These are phyloP conservation scores for Pseudozyma sp. DNA, from an alignment of 1,284 basidiomycete genomes.

Conservation along the genomic window DNA sequence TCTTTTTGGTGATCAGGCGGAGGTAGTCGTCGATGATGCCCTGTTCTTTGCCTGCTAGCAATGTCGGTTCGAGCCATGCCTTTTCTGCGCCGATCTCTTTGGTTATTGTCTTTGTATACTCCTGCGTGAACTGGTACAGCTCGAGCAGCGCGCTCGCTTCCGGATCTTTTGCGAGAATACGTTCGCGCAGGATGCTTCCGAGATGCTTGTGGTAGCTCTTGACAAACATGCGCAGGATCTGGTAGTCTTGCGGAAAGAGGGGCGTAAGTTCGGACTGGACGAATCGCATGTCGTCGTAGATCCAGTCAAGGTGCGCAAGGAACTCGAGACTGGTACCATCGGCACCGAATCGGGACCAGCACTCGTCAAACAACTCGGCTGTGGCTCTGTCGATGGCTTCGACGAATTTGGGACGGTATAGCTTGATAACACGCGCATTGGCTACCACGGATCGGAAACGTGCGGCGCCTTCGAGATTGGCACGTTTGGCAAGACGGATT, in stretches of 20 bases:
- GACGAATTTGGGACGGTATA: constrained; percentile 90
- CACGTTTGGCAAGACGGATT: constrained; percentile 92
- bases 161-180: constrained; percentile 78
- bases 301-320: constrained; percentile 84
- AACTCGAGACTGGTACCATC: constrained; percentile 79
- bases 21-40: constrained; percentile 95
- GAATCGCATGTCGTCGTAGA: constrained; percentile 92
- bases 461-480: constrained; percentile 73
- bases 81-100: constrained; percentile 86
- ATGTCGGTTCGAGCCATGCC: constrained; percentile 71
- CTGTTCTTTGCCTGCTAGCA: constrained; percentile 93
- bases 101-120: constrained; percentile 89
- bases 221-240: constrained; percentile 85
- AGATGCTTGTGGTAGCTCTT: constrained; percentile 93
- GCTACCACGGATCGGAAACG: constrained; percentile 61
- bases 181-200: constrained; percentile 79
- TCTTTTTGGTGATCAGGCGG: constrained; percentile 89
- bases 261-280: constrained; percentile 87
- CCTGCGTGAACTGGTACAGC: constrained; percentile 92
- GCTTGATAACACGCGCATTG: constrained; percentile 87
- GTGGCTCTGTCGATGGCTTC: constrained; percentile 84
- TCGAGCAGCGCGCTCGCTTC: constrained; percentile 87
- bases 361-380: constrained; percentile 78
- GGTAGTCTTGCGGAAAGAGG: constrained; percentile 91
- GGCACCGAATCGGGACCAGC: constrained; percentile 74